A percentile compares a stretch with the other conserved stretches of the same genome.
Evolutionary conservation across 2,329 filamentous ascomycete species (phyloP).

Genomic region (Cryphonectria naterciae): DNA sequence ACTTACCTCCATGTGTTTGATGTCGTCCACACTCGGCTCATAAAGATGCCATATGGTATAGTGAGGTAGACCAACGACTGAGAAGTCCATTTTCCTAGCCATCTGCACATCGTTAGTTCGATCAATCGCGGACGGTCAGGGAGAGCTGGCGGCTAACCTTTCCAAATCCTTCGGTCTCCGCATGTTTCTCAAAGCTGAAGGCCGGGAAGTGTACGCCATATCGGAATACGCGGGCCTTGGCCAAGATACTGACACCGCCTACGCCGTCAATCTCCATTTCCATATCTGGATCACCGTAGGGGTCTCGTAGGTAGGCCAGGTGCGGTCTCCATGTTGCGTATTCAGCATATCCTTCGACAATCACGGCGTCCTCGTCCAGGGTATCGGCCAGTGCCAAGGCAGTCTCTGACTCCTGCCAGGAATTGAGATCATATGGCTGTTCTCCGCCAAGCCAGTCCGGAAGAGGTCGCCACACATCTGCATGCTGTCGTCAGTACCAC

Average conservation of each 20-base stretch:
- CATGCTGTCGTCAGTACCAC: constrained; percentile 23
- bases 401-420: constrained; percentile 98
- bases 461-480: constrained; percentile 96
- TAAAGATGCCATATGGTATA: constrained; percentile 99
- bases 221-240: constrained; percentile 94
- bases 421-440: constrained; percentile 97
- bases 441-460: constrained; percentile 98
- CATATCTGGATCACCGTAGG: constrained; percentile 97
- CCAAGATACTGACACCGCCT: constrained; percentile 94
- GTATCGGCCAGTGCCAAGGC: constrained; percentile 91
- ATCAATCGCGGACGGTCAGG: background rate
- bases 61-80: constrained; percentile 92
- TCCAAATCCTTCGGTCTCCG: constrained; percentile 97
- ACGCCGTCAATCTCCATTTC: constrained; percentile 99
- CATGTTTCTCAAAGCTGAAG: constrained; percentile 98
- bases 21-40: constrained; percentile 97
- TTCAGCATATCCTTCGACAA: constrained; percentile 97
- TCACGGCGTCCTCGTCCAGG: constrained; percentile 95
- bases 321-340: constrained; percentile 98
- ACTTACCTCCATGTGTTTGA: constrained; percentile 88
- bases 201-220: constrained; percentile 96
- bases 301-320: constrained; percentile 93
- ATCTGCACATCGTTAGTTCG: constrained; percentile 62
- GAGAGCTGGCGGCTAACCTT: constrained; percentile 65
- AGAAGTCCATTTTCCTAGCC: constrained; percentile 95